Conservation (phyloP, 305 asterid genomes). For the Stenogyne calaminthoides region DNA sequence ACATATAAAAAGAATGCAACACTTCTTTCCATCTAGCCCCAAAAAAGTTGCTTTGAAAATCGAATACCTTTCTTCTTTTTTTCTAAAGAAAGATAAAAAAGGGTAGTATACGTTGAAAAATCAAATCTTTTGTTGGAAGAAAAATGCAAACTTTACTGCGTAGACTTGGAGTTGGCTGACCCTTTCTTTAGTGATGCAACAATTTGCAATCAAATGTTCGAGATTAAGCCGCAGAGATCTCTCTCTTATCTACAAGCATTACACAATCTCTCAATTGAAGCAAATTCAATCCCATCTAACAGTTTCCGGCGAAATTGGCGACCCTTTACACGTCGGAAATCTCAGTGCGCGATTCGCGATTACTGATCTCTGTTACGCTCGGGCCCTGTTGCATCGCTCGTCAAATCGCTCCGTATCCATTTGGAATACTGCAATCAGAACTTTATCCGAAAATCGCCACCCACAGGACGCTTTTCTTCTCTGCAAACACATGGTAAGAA, state of each 20-base stretch:
- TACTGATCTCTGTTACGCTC: slow-evolving; percentile 30
- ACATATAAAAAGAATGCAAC: too few relatives aligned
- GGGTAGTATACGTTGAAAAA: too few relatives aligned
- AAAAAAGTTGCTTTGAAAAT: too few relatives aligned
- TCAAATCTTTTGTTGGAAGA: background rate
- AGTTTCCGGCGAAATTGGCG: slow-evolving; percentile 42
- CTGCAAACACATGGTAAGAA: slow-evolving; percentile 45
- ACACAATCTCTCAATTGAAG: slow-evolving; percentile 39
- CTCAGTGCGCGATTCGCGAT: slow-evolving; percentile 39
- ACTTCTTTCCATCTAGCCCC: too few relatives aligned
- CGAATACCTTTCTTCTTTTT: too few relatives aligned
- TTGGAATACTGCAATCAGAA: slow-evolving; percentile 50
- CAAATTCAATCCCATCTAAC: slow-evolving; percentile 47
- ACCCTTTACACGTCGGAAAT: slow-evolving; percentile 33
- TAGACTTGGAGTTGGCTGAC: too few relatives aligned
- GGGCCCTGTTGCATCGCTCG: slow-evolving; percentile 31
- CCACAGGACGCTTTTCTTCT: slow-evolving; percentile 38
- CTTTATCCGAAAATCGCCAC: slow-evolving; percentile 39
- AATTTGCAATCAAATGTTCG: slow-evolving; percentile 26
- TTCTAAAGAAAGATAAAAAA: too few relatives aligned
- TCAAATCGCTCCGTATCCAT: slow-evolving; percentile 34
- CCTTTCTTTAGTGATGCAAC: slow-evolving; percentile 27
- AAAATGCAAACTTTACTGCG: background rate
- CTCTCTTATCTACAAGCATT: slow-evolving; percentile 19
- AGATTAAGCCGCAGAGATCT: slow-evolving; percentile 21